Conservation (phyloP, 2,329 filamentous ascomycete genomes). For the Xylaria sp. region DNA sequence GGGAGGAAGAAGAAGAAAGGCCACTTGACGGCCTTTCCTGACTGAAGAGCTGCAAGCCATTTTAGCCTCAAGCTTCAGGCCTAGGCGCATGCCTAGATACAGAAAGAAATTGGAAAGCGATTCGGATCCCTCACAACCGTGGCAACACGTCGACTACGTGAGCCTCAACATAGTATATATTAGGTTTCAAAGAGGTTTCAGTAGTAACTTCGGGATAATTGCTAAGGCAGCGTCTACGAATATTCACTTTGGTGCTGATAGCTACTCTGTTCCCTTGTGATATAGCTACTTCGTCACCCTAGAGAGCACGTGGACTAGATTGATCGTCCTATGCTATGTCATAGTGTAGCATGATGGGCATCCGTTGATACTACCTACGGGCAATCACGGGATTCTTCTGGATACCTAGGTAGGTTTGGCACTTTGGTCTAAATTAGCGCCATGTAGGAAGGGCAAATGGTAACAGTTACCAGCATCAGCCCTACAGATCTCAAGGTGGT, state of each 20-base stretch:
- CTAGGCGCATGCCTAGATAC: background rate
- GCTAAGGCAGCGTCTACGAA: background rate
- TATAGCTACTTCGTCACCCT: background rate
- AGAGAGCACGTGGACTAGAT: background rate
- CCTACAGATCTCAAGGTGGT: background rate
- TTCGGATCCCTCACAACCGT: background rate
- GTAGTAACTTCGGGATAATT: background rate
- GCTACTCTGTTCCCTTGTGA: too few relatives aligned
- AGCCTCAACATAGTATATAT: background rate
- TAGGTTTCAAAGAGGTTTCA: background rate
- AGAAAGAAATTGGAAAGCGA: background rate
- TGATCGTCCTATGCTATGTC: background rate
- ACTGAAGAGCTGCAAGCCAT: background rate
- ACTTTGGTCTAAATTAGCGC: slow-evolving; percentile 7
- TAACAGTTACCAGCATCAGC: background rate
- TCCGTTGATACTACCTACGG: background rate
- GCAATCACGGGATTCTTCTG: background rate
- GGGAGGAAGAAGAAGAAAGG: background rate
- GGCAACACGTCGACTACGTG: background rate
- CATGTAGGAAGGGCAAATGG: slow-evolving; percentile 7
- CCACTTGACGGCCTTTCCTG: background rate
- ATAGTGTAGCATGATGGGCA: background rate
- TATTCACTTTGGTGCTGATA: background rate
- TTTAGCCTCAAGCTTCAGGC: background rate
- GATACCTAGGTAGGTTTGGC: background rate